These are phyloP conservation scores for Avena eriantha DNA, from an alignment of 176 grass and related monocot species.

Conservation along the genomic window DNA sequence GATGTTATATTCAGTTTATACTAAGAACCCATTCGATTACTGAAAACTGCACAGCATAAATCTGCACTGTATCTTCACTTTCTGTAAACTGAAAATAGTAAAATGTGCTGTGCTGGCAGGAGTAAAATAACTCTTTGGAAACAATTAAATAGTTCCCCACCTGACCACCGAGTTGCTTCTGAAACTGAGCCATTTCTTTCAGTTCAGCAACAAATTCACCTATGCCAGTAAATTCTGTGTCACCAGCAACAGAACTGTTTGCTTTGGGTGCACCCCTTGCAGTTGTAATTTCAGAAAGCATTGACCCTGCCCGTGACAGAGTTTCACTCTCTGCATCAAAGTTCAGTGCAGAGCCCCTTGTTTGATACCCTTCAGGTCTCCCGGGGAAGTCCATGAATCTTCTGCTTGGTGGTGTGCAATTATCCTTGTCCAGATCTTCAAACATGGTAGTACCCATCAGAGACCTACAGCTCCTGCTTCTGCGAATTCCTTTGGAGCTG, in stretches of 20 bases:
- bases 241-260: constrained; percentile 51
- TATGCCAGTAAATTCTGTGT: constrained; percentile 67
- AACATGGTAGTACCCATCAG: constrained; percentile 60
- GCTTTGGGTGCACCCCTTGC: constrained; percentile 45
- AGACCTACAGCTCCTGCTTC: constrained; percentile 90
- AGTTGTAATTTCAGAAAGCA: constrained; percentile 73
- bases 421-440: constrained; percentile 56
- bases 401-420: constrained; percentile 73
- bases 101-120: background rate
- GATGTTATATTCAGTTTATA: background rate
- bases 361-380: constrained; percentile 67
- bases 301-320: constrained; percentile 72
- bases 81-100: background rate
- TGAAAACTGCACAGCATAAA: constrained; percentile 22
- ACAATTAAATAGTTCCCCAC: constrained; percentile 42
- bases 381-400: constrained; percentile 71
- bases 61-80: background rate
- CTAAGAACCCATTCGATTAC: background rate
- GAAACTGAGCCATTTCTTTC: constrained; percentile 87
- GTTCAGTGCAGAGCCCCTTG: constrained; percentile 51
- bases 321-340: constrained; percentile 66
- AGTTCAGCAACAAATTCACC: constrained; percentile 82
- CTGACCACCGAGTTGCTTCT: constrained; percentile 63
- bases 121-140: background rate
- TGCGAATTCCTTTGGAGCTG: constrained; percentile 60